These are phyloP conservation scores for Serendipita sp. DNA, from an alignment of 1,284 basidiomycete species.

Conservation along the genomic window DNA sequence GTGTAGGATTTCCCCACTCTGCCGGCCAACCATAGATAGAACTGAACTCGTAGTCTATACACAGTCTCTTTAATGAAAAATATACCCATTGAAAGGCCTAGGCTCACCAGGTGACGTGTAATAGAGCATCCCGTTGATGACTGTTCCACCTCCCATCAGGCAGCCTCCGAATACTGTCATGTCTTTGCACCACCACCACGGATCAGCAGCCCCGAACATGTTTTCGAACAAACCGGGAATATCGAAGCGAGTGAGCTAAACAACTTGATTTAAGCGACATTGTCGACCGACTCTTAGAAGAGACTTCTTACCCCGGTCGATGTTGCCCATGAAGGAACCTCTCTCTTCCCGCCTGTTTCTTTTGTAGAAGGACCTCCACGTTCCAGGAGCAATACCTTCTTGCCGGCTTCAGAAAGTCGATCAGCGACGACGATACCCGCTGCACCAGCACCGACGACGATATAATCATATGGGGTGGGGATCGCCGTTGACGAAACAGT, in stretches of 20 bases:
- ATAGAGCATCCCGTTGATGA: slow-evolving; percentile 35
- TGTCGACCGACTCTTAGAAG: neutral
- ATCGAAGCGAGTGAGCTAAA: slow-evolving; percentile 49
- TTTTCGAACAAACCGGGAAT: slow-evolving; percentile 49
- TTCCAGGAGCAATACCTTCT: slow-evolving; percentile 46
- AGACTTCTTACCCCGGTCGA: slow-evolving; percentile 29
- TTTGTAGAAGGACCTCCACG: slow-evolving; percentile 48
- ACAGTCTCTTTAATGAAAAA: slow-evolving; percentile 39
- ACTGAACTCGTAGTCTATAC: slow-evolving; percentile 38
- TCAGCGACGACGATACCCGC: slow-evolving; percentile 38
- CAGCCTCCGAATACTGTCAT: slow-evolving; percentile 49
- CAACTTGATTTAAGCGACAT: neutral
- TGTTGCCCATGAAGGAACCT: slow-evolving; percentile 37
- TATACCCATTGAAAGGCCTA: neutral
- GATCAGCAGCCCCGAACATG: slow-evolving; percentile 42
- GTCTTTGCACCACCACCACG: slow-evolving; percentile 47
- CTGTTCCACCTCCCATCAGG: slow-evolving; percentile 44
- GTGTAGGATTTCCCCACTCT: slow-evolving; percentile 36
- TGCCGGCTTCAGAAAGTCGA: slow-evolving; percentile 43
- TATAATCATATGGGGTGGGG: slow-evolving; percentile 42
- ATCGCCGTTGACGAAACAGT: slow-evolving; percentile 21
- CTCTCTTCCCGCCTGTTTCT: slow-evolving; percentile 39
- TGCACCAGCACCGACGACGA: slow-evolving; percentile 44
- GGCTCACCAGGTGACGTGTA: neutral
- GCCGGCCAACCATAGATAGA: slow-evolving; percentile 37